phyloP scores from a whole-genome alignment of 163 green algal species.

The Volvox carteri region DNA sequence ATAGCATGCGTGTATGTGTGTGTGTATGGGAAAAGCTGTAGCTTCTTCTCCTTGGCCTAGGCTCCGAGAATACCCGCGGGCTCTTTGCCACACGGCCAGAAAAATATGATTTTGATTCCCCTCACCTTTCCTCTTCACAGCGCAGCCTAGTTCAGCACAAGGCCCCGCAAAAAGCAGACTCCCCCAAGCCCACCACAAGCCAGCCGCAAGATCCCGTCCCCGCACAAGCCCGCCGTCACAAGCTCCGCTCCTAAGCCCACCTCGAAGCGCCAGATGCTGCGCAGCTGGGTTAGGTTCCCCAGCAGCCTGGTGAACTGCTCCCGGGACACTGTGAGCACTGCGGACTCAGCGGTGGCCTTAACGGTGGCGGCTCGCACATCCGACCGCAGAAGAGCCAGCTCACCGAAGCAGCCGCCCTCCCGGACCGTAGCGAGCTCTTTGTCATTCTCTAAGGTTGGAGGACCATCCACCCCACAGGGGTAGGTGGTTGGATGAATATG shows the following conservation, averaged over 20 bases:
- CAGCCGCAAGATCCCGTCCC: no score
- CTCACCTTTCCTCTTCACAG: no score
- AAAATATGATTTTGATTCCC: no score
- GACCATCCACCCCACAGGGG: no score
- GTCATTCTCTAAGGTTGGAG: conserved; percentile 61
- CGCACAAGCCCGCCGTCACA: no score
- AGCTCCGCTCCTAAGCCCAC: background rate
- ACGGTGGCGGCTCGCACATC: conserved; percentile 84
- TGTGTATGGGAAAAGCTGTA: background rate
- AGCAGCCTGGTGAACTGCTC: conserved; percentile 86
- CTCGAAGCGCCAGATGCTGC: conserved; percentile 89
- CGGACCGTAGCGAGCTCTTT: conserved; percentile 78
- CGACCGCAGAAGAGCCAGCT: conserved; percentile 88
- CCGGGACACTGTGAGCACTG: conserved; percentile 79
- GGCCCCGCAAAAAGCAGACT: no score
- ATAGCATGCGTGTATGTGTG: conserved; percentile 2
- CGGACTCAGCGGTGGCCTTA: conserved; percentile 70
- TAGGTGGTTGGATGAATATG: background rate
- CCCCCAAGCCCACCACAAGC: no score
- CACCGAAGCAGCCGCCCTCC: conserved; percentile 92
- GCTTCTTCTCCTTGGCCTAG: no score
- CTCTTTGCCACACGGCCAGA: no score
- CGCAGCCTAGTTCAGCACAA: no score
- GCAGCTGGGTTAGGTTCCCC: conserved; percentile 84
- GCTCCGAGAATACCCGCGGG: no score